Evolutionary conservation across 2,329 filamentous ascomycete genomes (phyloP), one percentile per base, ranked within the genome.

Genomic region (Ramularia collo-cygni): DNA sequence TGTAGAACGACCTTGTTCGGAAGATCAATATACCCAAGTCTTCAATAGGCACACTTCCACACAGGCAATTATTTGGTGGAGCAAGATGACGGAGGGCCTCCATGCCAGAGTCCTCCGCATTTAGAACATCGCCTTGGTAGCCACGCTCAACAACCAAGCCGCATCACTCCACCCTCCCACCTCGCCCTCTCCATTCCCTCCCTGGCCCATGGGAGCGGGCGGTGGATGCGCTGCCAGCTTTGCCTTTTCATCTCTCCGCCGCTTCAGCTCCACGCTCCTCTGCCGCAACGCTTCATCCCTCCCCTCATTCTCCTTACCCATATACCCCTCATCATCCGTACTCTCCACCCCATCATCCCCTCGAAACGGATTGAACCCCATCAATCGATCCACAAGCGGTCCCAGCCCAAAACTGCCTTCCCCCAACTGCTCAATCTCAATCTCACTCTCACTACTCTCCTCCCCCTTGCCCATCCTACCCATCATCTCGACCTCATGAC

Each of bases 111-210:
- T 28, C 26, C 13, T 28, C 26, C 10, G 3, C 10, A 12, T 27
- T 49, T 37, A 52, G 30, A 60, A 55, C 38, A 61, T 40, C 19
- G 67, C 68, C 43, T 70, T 71, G 0, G 62, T 62, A 8, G 75
- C 72, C 29, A 75, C 68, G 35, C 71, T 71, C 42, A 79, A 57
- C 42, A 79, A 53, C 75, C 75, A 79, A 19, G 69, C 67, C 21
- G 72, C 74, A 61, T 79, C 75, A 44, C 71, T 66, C 75, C 75
- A 79, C 1, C 73, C 72, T 4, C 71, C 48, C 21, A 41, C 72
- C 53, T 58, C 52, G 53, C 64, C 47, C 48, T 56, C 36, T 50
- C 53, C 54, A 46, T 63, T 60, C 31, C 66, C 66, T 1, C 60
- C 60, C 29, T 63, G 61, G 3, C 55, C 49, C n/a, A 43, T 6